phyloP scores from a whole-genome alignment of 2,329 filamentous ascomycete species.

The Byssochlamys sp. region DNA sequence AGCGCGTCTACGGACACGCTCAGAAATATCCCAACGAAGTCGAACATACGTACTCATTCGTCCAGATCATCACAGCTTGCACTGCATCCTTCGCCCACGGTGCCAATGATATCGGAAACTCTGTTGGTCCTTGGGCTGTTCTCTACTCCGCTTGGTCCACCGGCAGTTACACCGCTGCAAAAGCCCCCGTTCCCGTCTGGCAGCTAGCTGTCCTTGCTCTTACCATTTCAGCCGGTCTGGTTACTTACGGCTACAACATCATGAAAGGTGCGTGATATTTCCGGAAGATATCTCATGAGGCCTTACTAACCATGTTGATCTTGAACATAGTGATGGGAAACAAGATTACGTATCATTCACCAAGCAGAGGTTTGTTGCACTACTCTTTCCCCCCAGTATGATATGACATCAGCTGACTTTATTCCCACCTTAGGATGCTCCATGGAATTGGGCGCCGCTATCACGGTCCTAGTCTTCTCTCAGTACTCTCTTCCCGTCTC shows the following conservation, averaged over 20 bases:
- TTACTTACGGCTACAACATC: constrained; percentile 74
- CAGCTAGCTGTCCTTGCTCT: constrained; percentile 60
- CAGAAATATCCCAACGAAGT: constrained; percentile 60
- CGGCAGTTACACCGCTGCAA: constrained; percentile 50
- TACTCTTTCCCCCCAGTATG: neutral
- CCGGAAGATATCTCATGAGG: no score
- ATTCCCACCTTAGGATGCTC: constrained; percentile 44
- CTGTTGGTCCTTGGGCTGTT: constrained; percentile 59
- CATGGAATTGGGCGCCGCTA: constrained; percentile 71
- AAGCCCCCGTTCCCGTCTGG: constrained; percentile 62
- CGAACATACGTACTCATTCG: constrained; percentile 51
- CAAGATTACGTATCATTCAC: constrained; percentile 64
- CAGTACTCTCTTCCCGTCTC: constrained; percentile 67
- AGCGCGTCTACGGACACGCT: constrained; percentile 55
- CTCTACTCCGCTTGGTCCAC: constrained; percentile 61
- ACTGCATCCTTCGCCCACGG: constrained; percentile 52
- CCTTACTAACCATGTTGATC: no score
- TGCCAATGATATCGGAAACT: constrained; percentile 67
- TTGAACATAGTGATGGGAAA: constrained; percentile 51
- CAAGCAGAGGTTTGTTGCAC: constrained; percentile 34
- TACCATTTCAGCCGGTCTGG: constrained; percentile 56
- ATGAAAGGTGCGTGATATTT: constrained; percentile 55
- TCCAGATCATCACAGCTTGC: constrained; percentile 45
- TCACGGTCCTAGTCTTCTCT: constrained; percentile 67
- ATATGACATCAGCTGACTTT: constrained; percentile 5